Evolutionary conservation across 2,329 filamentous ascomycete species (phyloP), one percentile per base, ranked within the genome.

Genomic region (Cadophora sp.): DNA sequence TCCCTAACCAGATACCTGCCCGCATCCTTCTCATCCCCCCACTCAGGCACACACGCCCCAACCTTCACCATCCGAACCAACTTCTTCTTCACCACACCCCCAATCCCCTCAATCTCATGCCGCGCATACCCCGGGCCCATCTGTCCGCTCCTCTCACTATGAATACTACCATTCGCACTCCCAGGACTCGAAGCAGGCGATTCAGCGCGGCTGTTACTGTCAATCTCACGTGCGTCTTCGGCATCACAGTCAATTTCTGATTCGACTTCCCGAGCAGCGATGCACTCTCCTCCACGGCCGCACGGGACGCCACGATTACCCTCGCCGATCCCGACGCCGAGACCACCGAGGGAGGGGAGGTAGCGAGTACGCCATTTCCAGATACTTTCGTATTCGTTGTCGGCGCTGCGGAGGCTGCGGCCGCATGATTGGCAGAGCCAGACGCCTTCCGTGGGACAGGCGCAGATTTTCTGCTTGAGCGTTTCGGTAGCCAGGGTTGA

Each of bases 341-440:
- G 84, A 2, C 93, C 92, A 24, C 89, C 90, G 2, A 94, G 91
- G 0, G 93, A 89, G 72, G 93, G 91, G 46, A 90, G 91, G 78
- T 97, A 97, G 27, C 93, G 89, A 50, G 88, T 92, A 62, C 94
- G 90, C 94, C 94, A 97, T 70, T 89, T 91, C 94, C 94, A 97
- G 65, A 94, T 92, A 4, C 84, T 80, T 74, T 84, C 83, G 69
- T 91, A 90, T 66, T 89, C 85, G 63, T 83, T 80, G 73, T 91
- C 88, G 24, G 84, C 82, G 48, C 81, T 84, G 27, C 87, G 84
- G 63, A 97, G 88, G 65, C 87, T 87, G 69, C 91, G 87, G 1
- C 94, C 93, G 74, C 95, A 97, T 1, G 91, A 89, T 71, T 92
- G 88, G 79, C 94, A 98, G 29, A 97, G 87, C 92, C 93, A 97